Evolutionary conservation across 352 stramenopile species (phyloP).

Genomic region (Blastocystis sp.): DNA sequence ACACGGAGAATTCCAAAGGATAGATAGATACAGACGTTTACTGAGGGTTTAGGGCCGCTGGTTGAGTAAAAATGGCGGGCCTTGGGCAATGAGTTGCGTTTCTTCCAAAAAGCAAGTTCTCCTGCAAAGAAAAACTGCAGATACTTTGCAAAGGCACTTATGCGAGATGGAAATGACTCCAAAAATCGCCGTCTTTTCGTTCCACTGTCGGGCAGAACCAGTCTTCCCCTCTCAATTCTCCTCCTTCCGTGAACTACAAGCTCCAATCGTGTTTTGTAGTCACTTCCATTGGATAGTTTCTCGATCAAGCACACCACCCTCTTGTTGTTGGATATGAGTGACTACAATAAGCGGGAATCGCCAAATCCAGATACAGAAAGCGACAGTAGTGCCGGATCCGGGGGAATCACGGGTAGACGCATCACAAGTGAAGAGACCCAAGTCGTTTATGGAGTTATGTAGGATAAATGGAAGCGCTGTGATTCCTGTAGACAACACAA

Average conservation of each 20-base stretch:
- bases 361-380: neutral
- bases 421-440: constrained; percentile 29
- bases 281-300: neutral
- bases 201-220: neutral
- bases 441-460: constrained; percentile 69
- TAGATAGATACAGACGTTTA: too few species aligned
- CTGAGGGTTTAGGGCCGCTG: too few species aligned
- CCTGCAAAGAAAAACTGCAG: too few species aligned
- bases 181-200: neutral
- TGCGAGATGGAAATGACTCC: too few species aligned
- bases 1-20: too few species aligned
- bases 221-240: neutral
- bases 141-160: too few species aligned
- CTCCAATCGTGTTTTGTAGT: neutral
- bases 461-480: neutral
- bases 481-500: constrained; percentile 43
- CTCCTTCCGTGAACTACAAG: neutral
- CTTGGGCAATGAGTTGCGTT: too few species aligned
- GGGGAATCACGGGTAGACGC: neutral
- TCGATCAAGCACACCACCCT: neutral
- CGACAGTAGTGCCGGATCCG: neutral
- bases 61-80: too few species aligned
- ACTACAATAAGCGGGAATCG: constrained; percentile 4
- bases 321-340: constrained; percentile 26
- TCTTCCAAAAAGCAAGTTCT: too few species aligned